These are phyloP conservation scores for Colletotrichum endophyticum DNA, from an alignment of 2,329 filamentous ascomycete species.

Conservation along the genomic window DNA sequence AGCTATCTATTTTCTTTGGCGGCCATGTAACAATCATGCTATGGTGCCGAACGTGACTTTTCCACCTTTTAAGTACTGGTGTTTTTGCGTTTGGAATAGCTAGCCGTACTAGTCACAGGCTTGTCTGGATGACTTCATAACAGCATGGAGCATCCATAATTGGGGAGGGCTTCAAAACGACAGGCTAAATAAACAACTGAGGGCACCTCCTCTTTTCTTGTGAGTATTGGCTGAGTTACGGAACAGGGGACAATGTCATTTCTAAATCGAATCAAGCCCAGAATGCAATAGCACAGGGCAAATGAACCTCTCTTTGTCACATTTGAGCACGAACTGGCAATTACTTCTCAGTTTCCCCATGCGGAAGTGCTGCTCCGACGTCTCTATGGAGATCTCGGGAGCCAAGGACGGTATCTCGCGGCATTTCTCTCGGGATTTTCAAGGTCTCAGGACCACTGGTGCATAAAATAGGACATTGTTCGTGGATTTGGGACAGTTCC, in stretches of 20 bases:
- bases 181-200: not conserved
- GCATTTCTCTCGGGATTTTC: not conserved
- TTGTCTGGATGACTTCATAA: not conserved
- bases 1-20: no score
- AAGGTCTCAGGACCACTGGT: not conserved
- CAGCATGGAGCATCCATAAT: fast-evolving
- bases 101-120: fast-evolving
- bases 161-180: fast-evolving
- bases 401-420: not conserved
- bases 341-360: not conserved
- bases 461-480: not conserved
- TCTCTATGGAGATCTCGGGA: not conserved
- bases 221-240: not conserved
- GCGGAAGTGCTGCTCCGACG: not conserved
- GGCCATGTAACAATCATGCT: fast-evolving
- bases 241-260: fast-evolving
- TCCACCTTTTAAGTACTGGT: fast-evolving
- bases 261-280: not conserved
- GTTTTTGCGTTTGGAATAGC: not conserved
- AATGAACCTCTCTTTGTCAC: fast-evolving
- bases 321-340: fast-evolving
- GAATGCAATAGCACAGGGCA: not conserved
- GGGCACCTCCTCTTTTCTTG: fast-evolving
- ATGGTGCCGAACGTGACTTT: not conserved
- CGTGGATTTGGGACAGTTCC: fast-evolving